Conservation (phyloP, 2,329 filamentous ascomycete genomes). For the Plenodomus lindquistii region DNA sequence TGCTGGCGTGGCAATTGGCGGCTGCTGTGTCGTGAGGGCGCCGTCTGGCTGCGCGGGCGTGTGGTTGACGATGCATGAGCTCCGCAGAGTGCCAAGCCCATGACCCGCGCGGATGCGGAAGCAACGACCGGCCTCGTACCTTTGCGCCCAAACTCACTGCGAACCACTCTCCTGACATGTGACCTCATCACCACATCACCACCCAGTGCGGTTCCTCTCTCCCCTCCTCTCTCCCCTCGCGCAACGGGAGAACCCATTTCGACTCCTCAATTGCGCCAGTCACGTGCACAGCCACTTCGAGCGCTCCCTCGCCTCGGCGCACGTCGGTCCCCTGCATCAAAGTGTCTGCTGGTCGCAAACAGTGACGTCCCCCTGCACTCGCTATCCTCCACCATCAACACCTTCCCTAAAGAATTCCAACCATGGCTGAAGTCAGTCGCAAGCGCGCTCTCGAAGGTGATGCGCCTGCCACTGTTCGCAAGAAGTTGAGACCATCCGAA, state of each 20-base stretch:
- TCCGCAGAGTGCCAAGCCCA: slow-evolving; percentile 13
- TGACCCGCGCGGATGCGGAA: slow-evolving; percentile 24
- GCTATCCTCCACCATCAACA: background rate
- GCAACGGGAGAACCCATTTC: too few species aligned
- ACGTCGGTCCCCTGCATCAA: slow-evolving; percentile 3
- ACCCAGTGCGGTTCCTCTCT: slow-evolving; percentile 3
- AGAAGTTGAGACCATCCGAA: slow-evolving; percentile 73
- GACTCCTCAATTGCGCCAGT: slow-evolving; percentile 5
- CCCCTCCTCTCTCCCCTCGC: too few species aligned
- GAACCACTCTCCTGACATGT: slow-evolving; percentile 5
- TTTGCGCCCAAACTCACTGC: slow-evolving; percentile 1
- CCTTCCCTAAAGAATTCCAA: too few species aligned
- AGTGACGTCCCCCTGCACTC: background rate
- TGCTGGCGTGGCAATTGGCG: slow-evolving; percentile 15
- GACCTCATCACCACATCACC: background rate
- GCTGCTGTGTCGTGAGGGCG: slow-evolving; percentile 26
- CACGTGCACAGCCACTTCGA: background rate
- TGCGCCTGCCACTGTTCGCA: slow-evolving; percentile 43
- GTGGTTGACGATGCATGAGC: slow-evolving; percentile 12
- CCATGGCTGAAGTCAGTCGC: slow-evolving; percentile 39
- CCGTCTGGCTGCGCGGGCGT: slow-evolving; percentile 23
- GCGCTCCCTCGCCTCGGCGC: slow-evolving; percentile 5
- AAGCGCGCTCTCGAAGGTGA: slow-evolving; percentile 39
- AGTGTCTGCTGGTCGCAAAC: slow-evolving; percentile 1
- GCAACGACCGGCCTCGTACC: slow-evolving; percentile 11